phyloP scores from a whole-genome alignment of 2,329 filamentous ascomycete genomes.

The Aspergillus sergii region DNA sequence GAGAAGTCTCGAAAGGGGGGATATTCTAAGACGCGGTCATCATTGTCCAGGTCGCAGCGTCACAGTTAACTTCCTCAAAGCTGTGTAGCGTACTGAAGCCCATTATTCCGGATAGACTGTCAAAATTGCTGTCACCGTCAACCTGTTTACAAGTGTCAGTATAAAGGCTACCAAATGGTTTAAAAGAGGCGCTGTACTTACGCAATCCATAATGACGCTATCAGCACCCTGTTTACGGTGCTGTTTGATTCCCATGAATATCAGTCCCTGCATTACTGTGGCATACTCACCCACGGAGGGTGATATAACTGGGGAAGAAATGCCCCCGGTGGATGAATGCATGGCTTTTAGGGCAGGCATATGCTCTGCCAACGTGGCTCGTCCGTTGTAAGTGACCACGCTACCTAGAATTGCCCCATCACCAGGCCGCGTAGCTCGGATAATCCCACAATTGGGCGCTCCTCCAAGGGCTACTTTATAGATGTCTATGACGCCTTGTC shows the following conservation, averaged over 20 bases:
- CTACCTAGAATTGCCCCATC: slow-evolving; percentile 74
- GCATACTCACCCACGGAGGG: slow-evolving; percentile 68
- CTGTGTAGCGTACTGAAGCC: slow-evolving; percentile 77
- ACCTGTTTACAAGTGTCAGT: slow-evolving; percentile 54
- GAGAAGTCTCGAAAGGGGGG: slow-evolving; percentile 9
- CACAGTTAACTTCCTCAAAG: slow-evolving; percentile 78
- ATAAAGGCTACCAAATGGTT: slow-evolving; percentile 1
- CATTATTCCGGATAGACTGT: slow-evolving; percentile 71
- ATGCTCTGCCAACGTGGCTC: slow-evolving; percentile 68
- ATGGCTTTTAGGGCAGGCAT: slow-evolving; percentile 68
- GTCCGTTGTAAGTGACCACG: slow-evolving; percentile 75
- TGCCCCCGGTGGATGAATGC: slow-evolving; percentile 66
- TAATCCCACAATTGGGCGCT: slow-evolving; percentile 74
- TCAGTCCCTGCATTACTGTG: slow-evolving; percentile 74
- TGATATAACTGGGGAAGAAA: slow-evolving; percentile 77
- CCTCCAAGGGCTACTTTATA: slow-evolving; percentile 76
- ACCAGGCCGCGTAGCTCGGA: slow-evolving; percentile 73
- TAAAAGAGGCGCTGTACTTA: slow-evolving; percentile 50
- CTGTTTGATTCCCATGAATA: slow-evolving; percentile 78
- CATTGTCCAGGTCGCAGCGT: slow-evolving; percentile 64
- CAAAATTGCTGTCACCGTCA: slow-evolving; percentile 70
- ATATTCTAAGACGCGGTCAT: slow-evolving; percentile 44
- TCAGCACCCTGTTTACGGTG: slow-evolving; percentile 76
- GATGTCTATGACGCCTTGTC: slow-evolving; percentile 77
- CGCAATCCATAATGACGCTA: slow-evolving; percentile 77